phyloP scores from a whole-genome alignment of 805 yeast species.

The Starmerella bombi region DNA sequence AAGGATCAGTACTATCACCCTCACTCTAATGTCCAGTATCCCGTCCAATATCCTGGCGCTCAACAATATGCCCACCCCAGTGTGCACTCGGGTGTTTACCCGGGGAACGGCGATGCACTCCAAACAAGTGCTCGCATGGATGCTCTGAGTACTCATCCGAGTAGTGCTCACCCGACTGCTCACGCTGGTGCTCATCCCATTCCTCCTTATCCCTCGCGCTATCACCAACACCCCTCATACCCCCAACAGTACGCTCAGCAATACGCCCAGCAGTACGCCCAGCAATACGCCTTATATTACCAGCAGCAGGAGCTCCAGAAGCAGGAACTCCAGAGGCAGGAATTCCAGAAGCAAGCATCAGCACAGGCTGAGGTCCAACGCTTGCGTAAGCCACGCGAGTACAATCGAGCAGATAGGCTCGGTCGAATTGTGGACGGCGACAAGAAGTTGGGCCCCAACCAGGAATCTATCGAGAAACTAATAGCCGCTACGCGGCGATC shows the following conservation, averaged over 20 bases:
- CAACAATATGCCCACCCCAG: neutral
- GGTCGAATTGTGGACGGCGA: constrained; percentile 6
- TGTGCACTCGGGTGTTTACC: neutral
- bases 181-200: no score
- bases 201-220: no score
- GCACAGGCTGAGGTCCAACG: neutral
- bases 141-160: no score
- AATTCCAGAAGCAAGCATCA: neutral
- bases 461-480: constrained; percentile 6
- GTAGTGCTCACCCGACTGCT: no score
- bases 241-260: neutral
- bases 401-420: constrained; percentile 10
- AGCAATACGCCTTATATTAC: neutral
- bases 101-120: no score
- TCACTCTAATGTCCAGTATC: neutral
- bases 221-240: neutral
- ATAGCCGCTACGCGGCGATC: constrained; percentile 7
- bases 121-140: no score
- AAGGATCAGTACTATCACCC: neutral
- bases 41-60: no score
- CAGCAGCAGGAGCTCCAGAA: neutral
- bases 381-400: constrained; percentile 2
- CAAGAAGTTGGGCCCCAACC: neutral
- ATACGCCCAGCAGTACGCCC: neutral
- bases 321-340: neutral